phyloP scores from a whole-genome alignment of 164 flowering plant genomes.

The Aristolochia californica region DNA sequence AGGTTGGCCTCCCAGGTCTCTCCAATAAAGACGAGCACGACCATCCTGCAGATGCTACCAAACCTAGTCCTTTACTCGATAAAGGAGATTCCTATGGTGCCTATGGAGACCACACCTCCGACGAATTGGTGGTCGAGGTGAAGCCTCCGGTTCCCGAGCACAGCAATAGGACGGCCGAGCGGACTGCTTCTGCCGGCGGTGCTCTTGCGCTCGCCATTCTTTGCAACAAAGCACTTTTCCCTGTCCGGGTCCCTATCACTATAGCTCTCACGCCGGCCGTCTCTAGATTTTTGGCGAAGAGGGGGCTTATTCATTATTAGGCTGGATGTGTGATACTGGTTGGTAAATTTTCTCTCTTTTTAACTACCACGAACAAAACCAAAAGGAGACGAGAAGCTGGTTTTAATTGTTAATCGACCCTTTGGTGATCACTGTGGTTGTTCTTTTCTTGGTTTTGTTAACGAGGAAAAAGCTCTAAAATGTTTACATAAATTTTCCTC shows the following conservation, averaged over 20 bases:
- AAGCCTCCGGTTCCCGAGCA: slow-evolving; percentile 12
- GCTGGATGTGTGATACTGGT: slow-evolving; percentile 27
- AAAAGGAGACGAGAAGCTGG: not conserved
- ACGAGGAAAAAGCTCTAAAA: no score
- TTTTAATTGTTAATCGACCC: no score
- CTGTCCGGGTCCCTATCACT: slow-evolving; percentile 80
- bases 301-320: slow-evolving; percentile 28
- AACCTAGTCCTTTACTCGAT: not conserved
- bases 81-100: slow-evolving; percentile 6
- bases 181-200: slow-evolving; percentile 68
- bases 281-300: slow-evolving; percentile 59
- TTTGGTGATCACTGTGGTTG: not conserved
- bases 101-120: not conserved
- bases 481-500: not conserved
- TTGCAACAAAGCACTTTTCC: slow-evolving; percentile 83
- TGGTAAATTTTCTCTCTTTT: not conserved
- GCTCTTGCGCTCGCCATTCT: slow-evolving; percentile 77
- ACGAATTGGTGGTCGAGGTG: not conserved
- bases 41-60: not conserved
- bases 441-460: not conserved
- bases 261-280: slow-evolving; percentile 79
- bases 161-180: slow-evolving; percentile 65
- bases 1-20: slow-evolving; percentile 41
- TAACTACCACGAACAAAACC: not conserved
- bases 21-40: slow-evolving; percentile 10